Evolutionary conservation across 768 basidiomycete species (phyloP), one percentile per base, ranked within the genome.

Genomic region (Suillus hirtellus): DNA sequence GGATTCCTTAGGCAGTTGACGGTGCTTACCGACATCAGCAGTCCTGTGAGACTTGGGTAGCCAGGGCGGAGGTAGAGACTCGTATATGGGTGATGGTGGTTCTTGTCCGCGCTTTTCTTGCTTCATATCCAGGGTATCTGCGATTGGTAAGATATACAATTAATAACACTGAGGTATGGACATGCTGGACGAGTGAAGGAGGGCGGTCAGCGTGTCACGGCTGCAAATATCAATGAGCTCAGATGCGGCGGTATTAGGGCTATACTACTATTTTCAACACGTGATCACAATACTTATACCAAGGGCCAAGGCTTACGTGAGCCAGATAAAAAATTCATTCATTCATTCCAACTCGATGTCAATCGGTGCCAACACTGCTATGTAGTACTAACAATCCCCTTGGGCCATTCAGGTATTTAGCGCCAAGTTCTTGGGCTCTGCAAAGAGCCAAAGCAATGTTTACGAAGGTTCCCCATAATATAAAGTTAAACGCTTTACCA

Each of bases 31-130:
- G 59, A 93, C 78, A 73, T 93, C 91, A 34, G 88, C 89, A 42
- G 83, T 78, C 12, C 71, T 75, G 75, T 92, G 90, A 1, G 84
- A 78, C 65, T 82, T 84, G 3, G 89, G 89, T 10, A 92, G 80
- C 92, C 92, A 94, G 63, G 77, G 72, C 1, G 90, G 89, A 59
- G 92, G 93, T 63, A 80, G 82, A 17, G 84, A 82, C 68, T 89
- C 83, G 73, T 90, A 89, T 31, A 87, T 73, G 5, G 84, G 82
- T 37, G 84, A 79, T 12, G 67, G 63, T 17, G 66, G 63, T 40
- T 66, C 61, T 61, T 65, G 64, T 3, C 73, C 77, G 56, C 68
- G 67, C 60, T 72, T 76, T 40, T 56, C 47, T 43, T 50, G 58
- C 64, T 43, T 55, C 55, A 59, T 60, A 27, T 58, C 40, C 37